A percentile compares a stretch with the other conserved stretches of the same genome.
phyloP scores from a whole-genome alignment of 371 early-diverging fungal genomes.

The Syncephalis plumigaleata region DNA sequence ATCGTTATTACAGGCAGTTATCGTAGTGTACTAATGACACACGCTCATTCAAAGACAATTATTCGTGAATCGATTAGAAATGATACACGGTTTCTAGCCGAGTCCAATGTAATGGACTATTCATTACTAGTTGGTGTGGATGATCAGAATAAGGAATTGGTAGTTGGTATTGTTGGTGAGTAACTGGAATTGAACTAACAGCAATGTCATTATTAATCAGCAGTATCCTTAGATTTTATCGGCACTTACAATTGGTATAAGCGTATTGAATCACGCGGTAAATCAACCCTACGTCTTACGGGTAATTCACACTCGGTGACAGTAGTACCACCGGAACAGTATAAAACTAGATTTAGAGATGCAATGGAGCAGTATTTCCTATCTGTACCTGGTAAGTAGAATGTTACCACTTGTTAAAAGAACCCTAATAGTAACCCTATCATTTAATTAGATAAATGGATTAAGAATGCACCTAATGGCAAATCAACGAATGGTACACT shows the following conservation, averaged over 20 bases:
- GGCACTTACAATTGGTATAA: conserved; percentile 95
- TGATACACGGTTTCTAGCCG: conserved; percentile 75
- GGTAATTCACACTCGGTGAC: conserved; percentile 79
- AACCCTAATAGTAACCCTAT: too few relatives aligned
- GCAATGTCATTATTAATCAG: too few relatives aligned
- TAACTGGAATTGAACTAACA: too few relatives aligned
- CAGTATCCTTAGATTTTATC: conserved; percentile 52
- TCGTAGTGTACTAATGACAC: too few relatives aligned
- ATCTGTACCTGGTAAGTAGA: conserved; percentile 43
- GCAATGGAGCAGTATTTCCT: conserved; percentile 84
- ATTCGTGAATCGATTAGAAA: conserved; percentile 64
- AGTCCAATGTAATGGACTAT: conserved; percentile 90
- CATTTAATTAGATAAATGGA: too few relatives aligned
- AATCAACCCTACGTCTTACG: conserved; percentile 70
- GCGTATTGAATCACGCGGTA: conserved; percentile 85
- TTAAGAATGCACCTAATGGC: too few relatives aligned
- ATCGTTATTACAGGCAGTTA: too few relatives aligned
- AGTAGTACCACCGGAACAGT: conserved; percentile 85
- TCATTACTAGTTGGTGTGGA: conserved; percentile 84
- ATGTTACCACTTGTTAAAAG: too few relatives aligned
- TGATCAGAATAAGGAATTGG: conserved; percentile 56
- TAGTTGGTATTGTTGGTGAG: conserved; percentile 84
- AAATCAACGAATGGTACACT: too few relatives aligned
- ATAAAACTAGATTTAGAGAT: conserved; percentile 73
- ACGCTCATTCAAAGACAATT: conserved; percentile 61